phyloP scores from a whole-genome alignment of 2,329 filamentous ascomycete species.

The Fusarium nurragi region DNA sequence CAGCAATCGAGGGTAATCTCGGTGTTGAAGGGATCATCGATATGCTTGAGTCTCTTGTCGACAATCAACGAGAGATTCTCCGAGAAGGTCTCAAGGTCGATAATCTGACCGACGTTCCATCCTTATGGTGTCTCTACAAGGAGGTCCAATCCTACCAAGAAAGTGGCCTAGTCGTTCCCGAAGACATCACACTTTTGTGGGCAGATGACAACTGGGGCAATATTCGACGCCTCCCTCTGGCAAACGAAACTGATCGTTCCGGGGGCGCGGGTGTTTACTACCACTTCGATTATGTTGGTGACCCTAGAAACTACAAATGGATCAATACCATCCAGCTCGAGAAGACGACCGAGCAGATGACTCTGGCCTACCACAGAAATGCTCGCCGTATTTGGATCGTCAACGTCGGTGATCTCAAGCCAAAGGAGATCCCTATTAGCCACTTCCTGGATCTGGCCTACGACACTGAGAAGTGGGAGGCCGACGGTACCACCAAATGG shows the following conservation, averaged over 20 bases:
- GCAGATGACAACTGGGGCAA: slow-evolving; percentile 72
- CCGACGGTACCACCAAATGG: slow-evolving; percentile 51
- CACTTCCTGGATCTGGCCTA: slow-evolving; percentile 68
- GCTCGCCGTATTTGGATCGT: slow-evolving; percentile 69
- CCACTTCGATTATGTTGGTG: slow-evolving; percentile 71
- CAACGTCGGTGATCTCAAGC: slow-evolving; percentile 71
- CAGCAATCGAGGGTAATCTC: slow-evolving; percentile 62
- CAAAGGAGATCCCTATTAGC: slow-evolving; percentile 63
- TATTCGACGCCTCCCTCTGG: slow-evolving; percentile 65
- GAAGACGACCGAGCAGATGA: slow-evolving; percentile 52
- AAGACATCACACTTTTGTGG: slow-evolving; percentile 70
- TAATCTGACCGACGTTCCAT: slow-evolving; percentile 43
- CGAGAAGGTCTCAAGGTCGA: slow-evolving; percentile 9
- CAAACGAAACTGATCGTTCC: slow-evolving; percentile 60
- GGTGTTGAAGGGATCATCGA: slow-evolving; percentile 56
- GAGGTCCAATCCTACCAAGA: slow-evolving; percentile 73
- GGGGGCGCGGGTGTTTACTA: slow-evolving; percentile 69
- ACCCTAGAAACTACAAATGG: slow-evolving; percentile 69
- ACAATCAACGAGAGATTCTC: slow-evolving; percentile 52
- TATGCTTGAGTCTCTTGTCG: slow-evolving; percentile 37
- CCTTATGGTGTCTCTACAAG: slow-evolving; percentile 73
- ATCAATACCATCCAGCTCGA: slow-evolving; percentile 58
- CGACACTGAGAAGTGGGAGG: slow-evolving; percentile 54
- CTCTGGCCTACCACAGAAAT: slow-evolving; percentile 58
- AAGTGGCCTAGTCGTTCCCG: slow-evolving; percentile 64